Conservation (phyloP, 768 basidiomycete genomes). For the Boletus reticulatus region DNA sequence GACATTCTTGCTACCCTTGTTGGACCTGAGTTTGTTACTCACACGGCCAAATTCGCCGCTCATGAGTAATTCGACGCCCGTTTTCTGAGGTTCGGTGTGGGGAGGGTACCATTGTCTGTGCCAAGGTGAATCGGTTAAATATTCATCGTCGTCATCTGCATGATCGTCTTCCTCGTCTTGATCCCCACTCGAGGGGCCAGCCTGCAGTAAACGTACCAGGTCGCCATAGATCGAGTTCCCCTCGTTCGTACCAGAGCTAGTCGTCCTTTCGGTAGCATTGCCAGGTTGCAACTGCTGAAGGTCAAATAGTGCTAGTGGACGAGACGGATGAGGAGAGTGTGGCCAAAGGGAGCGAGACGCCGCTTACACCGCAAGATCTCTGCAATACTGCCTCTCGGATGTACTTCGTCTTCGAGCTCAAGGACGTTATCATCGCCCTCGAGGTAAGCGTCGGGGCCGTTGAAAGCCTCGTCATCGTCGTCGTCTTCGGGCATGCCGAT, state of each 20-base stretch:
- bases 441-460: slow-evolving; percentile 35
- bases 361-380: slow-evolving; percentile 33
- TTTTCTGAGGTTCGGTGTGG: slow-evolving; percentile 57
- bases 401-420: slow-evolving; percentile 31
- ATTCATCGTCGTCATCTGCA: slow-evolving; percentile 34
- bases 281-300: slow-evolving; percentile 23
- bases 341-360: background rate
- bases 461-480: slow-evolving; percentile 31
- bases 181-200: slow-evolving; percentile 16
- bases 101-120: slow-evolving; percentile 34
- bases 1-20: slow-evolving; percentile 45
- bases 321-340: slow-evolving; percentile 1
- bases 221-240: slow-evolving; percentile 20
- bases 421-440: slow-evolving; percentile 35
- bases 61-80: slow-evolving; percentile 62
- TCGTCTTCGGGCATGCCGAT: slow-evolving; percentile 22
- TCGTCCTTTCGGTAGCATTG: slow-evolving; percentile 8
- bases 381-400: slow-evolving; percentile 7
- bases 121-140: slow-evolving; percentile 24
- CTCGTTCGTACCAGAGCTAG: background rate
- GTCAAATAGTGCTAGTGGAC: slow-evolving; percentile 27
- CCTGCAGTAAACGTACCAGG: slow-evolving; percentile 22
- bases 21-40: slow-evolving; percentile 44
- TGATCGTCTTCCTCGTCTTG: slow-evolving; percentile 44
- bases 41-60: slow-evolving; percentile 81